phyloP scores from a whole-genome alignment of 805 yeast species.

The Saccharomycopsis fodiens region DNA sequence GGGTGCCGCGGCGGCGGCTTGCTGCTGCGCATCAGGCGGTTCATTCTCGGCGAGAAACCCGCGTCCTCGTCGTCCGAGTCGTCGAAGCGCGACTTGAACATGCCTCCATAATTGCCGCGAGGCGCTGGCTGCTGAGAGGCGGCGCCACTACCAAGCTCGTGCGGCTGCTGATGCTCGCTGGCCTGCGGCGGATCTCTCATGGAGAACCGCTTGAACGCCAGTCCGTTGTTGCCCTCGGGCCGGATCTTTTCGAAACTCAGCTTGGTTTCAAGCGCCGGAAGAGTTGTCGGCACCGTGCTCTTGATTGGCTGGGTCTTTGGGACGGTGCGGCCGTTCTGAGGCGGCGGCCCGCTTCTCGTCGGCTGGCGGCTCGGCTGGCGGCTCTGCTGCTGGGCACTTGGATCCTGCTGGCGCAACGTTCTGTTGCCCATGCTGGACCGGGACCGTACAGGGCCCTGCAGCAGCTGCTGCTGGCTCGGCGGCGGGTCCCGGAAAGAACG shows the following conservation, averaged over 20 bases:
- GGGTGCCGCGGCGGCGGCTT: background rate
- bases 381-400: background rate
- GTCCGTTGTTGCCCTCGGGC: constrained; percentile 5
- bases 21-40: background rate
- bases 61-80: constrained; percentile 18
- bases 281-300: background rate
- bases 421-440: background rate
- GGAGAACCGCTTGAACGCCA: constrained; percentile 18
- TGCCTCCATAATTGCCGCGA: constrained; percentile 1
- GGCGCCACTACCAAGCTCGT: no score
- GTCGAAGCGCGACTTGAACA: constrained; percentile 19
- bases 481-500: constrained; percentile 11
- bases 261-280: constrained; percentile 7
- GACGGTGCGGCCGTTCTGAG: background rate
- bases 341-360: background rate
- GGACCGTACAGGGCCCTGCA: background rate
- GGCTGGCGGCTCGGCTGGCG: no score
- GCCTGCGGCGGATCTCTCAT: constrained; percentile 15
- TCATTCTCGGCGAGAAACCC: background rate
- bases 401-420: background rate
- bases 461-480: constrained; percentile 1
- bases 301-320: no score
- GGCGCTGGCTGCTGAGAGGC: constrained; percentile 4
- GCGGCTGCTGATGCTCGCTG: background rate
- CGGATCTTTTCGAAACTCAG: constrained; percentile 20